Conservation (phyloP, 2,329 filamentous ascomycete species). For the Cryoendolithus antarcticus region DNA sequence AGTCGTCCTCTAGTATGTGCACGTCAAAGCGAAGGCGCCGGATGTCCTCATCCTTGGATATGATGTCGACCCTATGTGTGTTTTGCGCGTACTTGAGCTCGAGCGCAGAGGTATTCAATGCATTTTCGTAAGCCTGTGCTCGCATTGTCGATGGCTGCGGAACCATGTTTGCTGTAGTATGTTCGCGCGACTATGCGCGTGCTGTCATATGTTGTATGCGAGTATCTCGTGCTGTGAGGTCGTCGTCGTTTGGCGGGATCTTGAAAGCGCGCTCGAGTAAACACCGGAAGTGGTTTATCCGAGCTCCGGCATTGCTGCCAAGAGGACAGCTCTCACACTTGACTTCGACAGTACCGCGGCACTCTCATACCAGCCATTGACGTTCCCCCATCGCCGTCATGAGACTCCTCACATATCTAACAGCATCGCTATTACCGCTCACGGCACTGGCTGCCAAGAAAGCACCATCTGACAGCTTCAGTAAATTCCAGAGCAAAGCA, state of each 20-base stretch:
- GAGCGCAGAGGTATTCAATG: slow-evolving; percentile 42
- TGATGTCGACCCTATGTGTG: slow-evolving; percentile 51
- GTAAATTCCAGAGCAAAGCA: slow-evolving; percentile 56
- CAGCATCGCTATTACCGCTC: slow-evolving; percentile 46
- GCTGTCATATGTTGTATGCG: no score
- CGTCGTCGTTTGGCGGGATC: no score
- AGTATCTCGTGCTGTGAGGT: no score
- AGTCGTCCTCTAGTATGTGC: slow-evolving; percentile 63
- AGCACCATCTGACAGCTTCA: slow-evolving; percentile 50
- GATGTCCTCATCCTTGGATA: slow-evolving; percentile 63
- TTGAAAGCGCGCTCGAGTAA: no score
- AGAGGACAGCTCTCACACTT: no score
- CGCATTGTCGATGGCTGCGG: slow-evolving; percentile 7
- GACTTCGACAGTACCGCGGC: no score
- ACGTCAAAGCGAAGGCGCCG: slow-evolving; percentile 58
- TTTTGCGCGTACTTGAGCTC: slow-evolving; percentile 60
- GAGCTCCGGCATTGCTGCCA: no score
- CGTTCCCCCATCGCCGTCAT: slow-evolving; percentile 31
- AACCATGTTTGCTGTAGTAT: slow-evolving; percentile 12
- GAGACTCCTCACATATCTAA: slow-evolving; percentile 53
- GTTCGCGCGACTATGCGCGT: slow-evolving; percentile 1
- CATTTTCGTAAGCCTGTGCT: slow-evolving; percentile 32
- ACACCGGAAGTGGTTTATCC: no score
- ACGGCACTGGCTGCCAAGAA: slow-evolving; percentile 53
- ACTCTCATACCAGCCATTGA: no score